Evolutionary conservation across 352 stramenopile genomes (phyloP).

Genomic region (Phytophthora idaei): DNA sequence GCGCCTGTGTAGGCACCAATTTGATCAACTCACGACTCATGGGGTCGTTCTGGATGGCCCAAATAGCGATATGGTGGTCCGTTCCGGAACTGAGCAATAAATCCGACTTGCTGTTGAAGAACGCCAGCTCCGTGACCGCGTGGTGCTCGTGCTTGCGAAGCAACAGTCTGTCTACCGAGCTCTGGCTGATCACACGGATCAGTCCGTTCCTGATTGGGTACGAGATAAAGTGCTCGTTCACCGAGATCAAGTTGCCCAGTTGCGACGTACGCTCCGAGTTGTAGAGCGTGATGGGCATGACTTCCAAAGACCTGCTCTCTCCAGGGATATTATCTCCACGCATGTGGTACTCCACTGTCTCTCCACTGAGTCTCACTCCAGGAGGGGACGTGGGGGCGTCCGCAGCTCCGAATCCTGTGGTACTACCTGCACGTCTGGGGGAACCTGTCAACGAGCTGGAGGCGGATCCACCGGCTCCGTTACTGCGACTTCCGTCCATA

Average conservation of each 20-base stretch:
- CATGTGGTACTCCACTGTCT: constrained; percentile 59
- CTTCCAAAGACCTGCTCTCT: constrained; percentile 73
- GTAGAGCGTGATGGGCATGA: constrained; percentile 86
- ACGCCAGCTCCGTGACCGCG: constrained; percentile 72
- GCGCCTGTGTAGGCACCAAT: constrained; percentile 54
- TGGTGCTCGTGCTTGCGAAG: constrained; percentile 81
- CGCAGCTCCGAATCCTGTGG: constrained; percentile 25
- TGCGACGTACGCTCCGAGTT: constrained; percentile 76
- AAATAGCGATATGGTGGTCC: constrained; percentile 79
- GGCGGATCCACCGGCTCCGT: constrained; percentile 42
- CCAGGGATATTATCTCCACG: constrained; percentile 41
- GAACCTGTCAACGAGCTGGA: constrained; percentile 52
- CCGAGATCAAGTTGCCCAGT: constrained; percentile 74
- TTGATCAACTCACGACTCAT: constrained; percentile 77
- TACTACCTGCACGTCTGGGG: constrained; percentile 37
- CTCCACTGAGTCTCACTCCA: constrained; percentile 52
- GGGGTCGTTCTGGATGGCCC: constrained; percentile 67
- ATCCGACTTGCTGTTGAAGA: constrained; percentile 77
- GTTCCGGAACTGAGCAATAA: constrained; percentile 69
- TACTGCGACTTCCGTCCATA: constrained; percentile 45
- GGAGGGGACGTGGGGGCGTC: constrained; percentile 37
- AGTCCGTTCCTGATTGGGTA: constrained; percentile 87
- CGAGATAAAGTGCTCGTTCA: constrained; percentile 88
- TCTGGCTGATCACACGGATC: constrained; percentile 86
- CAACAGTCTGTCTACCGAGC: constrained; percentile 72